These are phyloP conservation scores for Hyaloperonospora arabidopsidis DNA, from an alignment of 352 stramenopile species.

Conservation along the genomic window DNA sequence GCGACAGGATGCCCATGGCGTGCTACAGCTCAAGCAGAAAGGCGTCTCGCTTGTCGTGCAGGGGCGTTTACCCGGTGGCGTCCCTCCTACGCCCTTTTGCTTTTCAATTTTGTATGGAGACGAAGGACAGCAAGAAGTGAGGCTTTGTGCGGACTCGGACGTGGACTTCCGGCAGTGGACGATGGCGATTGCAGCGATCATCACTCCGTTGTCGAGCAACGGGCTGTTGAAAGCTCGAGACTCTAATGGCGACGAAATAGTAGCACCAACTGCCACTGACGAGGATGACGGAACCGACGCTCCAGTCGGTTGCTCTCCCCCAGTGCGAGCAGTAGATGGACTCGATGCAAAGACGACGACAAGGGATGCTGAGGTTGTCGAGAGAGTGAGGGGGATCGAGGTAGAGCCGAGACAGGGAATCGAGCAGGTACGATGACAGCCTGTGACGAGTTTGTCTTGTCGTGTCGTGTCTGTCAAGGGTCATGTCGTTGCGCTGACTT, in stretches of 20 bases:
- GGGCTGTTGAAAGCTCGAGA: too few relatives aligned
- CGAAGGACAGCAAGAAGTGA: conserved; percentile 32
- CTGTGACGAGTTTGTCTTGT: too few relatives aligned
- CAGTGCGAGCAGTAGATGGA: too few relatives aligned
- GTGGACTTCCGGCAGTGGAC: conserved; percentile 73
- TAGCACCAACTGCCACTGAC: too few relatives aligned
- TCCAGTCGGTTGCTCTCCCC: too few relatives aligned
- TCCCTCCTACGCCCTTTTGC: conserved; percentile 75
- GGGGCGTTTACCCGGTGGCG: conserved; percentile 51
- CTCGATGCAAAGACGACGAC: too few relatives aligned
- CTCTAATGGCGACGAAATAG: too few relatives aligned
- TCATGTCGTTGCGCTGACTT: conserved; percentile 1
- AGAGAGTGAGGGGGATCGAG: conserved; percentile 1
- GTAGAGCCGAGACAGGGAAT: conserved; percentile 6
- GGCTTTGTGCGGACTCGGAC: conserved; percentile 62
- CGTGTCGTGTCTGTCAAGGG: background rate
- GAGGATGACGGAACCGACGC: too few relatives aligned
- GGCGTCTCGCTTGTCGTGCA: conserved; percentile 62
- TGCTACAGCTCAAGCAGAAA: conserved; percentile 34
- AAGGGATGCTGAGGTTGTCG: too few relatives aligned
- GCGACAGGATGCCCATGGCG: conserved; percentile 51
- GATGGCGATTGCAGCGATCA: conserved; percentile 53
- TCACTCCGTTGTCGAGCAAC: conserved; percentile 35
- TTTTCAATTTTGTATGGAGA: conserved; percentile 42
- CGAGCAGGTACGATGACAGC: conserved; percentile 6